Evolutionary conservation across 2,329 filamentous ascomycete species (phyloP).

Genomic region (Alternaria burnsii): DNA sequence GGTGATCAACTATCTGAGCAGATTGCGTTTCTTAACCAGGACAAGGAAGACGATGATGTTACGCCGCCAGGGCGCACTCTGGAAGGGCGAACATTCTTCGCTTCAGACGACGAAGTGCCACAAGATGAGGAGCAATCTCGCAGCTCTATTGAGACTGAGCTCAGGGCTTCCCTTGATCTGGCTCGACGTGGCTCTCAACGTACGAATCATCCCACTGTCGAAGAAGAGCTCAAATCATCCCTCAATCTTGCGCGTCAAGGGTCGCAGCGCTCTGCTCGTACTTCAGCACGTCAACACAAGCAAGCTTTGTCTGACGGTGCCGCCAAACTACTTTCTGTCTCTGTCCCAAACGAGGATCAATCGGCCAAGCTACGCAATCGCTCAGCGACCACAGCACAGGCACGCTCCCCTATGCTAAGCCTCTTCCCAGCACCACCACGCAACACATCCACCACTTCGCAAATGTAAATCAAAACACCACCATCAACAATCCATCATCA

Average conservation of each 20-base stretch:
- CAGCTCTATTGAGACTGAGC: conserved; percentile 28
- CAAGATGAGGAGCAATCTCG: conserved; percentile 12
- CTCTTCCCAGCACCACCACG: conserved; percentile 47
- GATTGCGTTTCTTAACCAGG: conserved; percentile 40
- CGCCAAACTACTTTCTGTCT: conserved; percentile 38
- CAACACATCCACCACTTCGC: conserved; percentile 16
- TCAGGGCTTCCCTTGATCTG: conserved; percentile 38
- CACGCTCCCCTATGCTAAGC: conserved; percentile 38
- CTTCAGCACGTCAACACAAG: conserved; percentile 37
- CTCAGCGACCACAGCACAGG: conserved; percentile 39
- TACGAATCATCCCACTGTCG: conserved; percentile 17
- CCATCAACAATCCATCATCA: neutral
- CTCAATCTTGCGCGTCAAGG: conserved; percentile 34
- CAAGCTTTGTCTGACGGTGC: conserved; percentile 46
- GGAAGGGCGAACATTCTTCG: conserved; percentile 42
- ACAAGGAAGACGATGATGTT: conserved; percentile 40
- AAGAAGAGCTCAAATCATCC: conserved; percentile 31
- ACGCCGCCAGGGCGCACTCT: conserved; percentile 40
- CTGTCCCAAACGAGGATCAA: conserved; percentile 11
- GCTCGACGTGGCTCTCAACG: conserved; percentile 38
- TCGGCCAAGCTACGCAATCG: conserved; percentile 30
- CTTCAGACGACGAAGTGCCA: conserved; percentile 32
- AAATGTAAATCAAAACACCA: conserved; percentile 4
- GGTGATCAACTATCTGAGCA: conserved; percentile 47
- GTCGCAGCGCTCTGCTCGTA: conserved; percentile 27